Evolutionary conservation across 371 early-diverging fungal species (phyloP).

Genomic region (Mucor mucedo): DNA sequence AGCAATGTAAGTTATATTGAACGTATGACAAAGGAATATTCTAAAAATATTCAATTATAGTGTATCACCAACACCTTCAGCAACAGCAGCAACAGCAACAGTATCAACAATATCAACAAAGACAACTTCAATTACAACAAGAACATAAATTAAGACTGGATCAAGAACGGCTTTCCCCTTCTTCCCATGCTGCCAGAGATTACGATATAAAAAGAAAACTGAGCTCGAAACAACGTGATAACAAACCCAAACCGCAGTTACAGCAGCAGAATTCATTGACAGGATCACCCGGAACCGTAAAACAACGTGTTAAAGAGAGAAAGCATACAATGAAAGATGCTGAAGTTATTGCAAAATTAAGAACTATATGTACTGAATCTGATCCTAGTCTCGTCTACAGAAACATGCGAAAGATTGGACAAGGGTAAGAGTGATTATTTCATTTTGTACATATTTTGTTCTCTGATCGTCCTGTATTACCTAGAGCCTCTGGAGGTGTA

Average conservation of each 20-base stretch:
- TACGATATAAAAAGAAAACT: slow-evolving; percentile 55
- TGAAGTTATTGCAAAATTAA: slow-evolving; percentile 86
- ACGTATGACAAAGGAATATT: slow-evolving; percentile 12
- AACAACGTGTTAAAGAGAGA: slow-evolving; percentile 50
- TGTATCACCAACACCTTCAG: slow-evolving; percentile 29
- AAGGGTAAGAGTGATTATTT: slow-evolving; percentile 65
- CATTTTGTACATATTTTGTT: not conserved
- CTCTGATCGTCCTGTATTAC: slow-evolving; percentile 42
- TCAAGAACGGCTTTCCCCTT: slow-evolving; percentile 12
- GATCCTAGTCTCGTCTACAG: slow-evolving; percentile 83
- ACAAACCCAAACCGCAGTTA: slow-evolving; percentile 38
- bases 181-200: slow-evolving; percentile 48
- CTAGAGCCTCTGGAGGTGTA: slow-evolving; percentile 68
- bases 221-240: slow-evolving; percentile 55
- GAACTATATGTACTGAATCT: slow-evolving; percentile 87
- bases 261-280: slow-evolving; percentile 25
- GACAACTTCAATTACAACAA: slow-evolving; percentile 21
- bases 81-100: slow-evolving; percentile 20
- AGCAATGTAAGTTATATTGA: slow-evolving; percentile 11
- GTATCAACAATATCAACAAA: slow-evolving; percentile 23
- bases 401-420: slow-evolving; percentile 92
- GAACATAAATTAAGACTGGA: slow-evolving; percentile 22
- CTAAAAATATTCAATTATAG: slow-evolving; percentile 12
- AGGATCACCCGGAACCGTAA: slow-evolving; percentile 51
- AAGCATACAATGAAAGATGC: slow-evolving; percentile 57